Evolutionary conservation across 1,139 yeast species (phyloP).

Genomic region (Pichiaceae sp.): DNA sequence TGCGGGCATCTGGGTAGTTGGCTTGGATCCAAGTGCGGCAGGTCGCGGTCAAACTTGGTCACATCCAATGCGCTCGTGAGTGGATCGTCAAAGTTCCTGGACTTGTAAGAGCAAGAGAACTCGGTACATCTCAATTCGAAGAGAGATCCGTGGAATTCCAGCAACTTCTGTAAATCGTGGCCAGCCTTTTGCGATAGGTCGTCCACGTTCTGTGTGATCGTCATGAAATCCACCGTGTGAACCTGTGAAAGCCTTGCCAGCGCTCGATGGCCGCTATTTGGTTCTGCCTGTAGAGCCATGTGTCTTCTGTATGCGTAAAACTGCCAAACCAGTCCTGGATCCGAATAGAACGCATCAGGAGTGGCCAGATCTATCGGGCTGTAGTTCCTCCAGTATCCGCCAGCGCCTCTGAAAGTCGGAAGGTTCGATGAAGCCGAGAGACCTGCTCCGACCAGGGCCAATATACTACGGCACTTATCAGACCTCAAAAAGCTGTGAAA

Average conservation of each 20-base stretch:
- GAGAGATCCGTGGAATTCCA: slow-evolving; percentile 74
- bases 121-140: slow-evolving; percentile 69
- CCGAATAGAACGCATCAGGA: slow-evolving; percentile 77
- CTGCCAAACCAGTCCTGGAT: slow-evolving; percentile 88
- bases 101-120: slow-evolving; percentile 61
- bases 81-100: slow-evolving; percentile 50
- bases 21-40: slow-evolving; percentile 33
- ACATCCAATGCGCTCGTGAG: slow-evolving; percentile 45
- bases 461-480: slow-evolving; percentile 33
- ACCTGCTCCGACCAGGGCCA: slow-evolving; percentile 83
- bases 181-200: slow-evolving; percentile 62
- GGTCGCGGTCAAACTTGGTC: slow-evolving; percentile 5
- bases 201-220: slow-evolving; percentile 79
- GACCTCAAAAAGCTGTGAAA: slow-evolving; percentile 1
- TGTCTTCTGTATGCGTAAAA: slow-evolving; percentile 67
- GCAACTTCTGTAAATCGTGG: slow-evolving; percentile 40
- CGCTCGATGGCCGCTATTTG: slow-evolving; percentile 68
- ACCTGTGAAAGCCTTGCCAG: slow-evolving; percentile 41
- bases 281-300: slow-evolving; percentile 56
- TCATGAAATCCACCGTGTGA: slow-evolving; percentile 31
- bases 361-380: slow-evolving; percentile 82
- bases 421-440: slow-evolving; percentile 71
- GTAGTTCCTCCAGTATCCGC: slow-evolving; percentile 72
- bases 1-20: slow-evolving; percentile 73
- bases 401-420: slow-evolving; percentile 63